Percentiles rank a stretch among this genome's conserved stretches.
Evolutionary conservation across 495 filamentous ascomycete genomes (phyloP).

Genomic region (Glonium stellatum): DNA sequence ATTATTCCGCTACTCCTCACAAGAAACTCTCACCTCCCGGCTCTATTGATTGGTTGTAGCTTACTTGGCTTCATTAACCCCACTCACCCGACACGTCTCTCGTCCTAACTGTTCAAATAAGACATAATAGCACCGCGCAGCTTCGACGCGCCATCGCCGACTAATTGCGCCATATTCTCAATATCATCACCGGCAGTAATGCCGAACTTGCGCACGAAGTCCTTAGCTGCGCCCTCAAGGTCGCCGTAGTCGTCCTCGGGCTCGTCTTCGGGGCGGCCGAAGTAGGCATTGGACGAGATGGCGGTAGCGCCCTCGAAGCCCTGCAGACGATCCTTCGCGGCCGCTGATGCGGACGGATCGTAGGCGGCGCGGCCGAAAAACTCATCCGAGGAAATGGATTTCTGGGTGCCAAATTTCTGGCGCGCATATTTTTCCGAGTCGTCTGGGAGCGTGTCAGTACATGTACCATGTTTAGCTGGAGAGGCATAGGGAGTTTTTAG

Average conservation of each 20-base stretch:
- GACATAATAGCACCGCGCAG: slow-evolving; percentile 82
- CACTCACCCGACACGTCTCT: background rate
- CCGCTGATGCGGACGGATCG: slow-evolving; percentile 70
- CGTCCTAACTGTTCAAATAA: slow-evolving; percentile 63
- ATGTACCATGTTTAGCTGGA: background rate
- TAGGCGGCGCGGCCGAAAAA: slow-evolving; percentile 90
- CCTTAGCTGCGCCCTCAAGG: slow-evolving; percentile 83
- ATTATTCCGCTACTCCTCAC: too few species aligned
- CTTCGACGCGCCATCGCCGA: slow-evolving; percentile 77
- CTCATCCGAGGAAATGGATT: slow-evolving; percentile 95
- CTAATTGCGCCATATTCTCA: slow-evolving; percentile 71
- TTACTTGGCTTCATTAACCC: background rate
- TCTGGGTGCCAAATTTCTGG: slow-evolving; percentile 81
- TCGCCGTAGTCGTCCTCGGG: slow-evolving; percentile 67
- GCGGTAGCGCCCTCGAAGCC: slow-evolving; percentile 87
- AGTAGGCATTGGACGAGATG: slow-evolving; percentile 95
- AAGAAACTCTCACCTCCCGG: too few species aligned
- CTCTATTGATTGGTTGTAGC: too few species aligned
- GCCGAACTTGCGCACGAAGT: slow-evolving; percentile 89
- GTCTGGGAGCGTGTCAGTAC: slow-evolving; percentile 39
- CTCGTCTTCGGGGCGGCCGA: slow-evolving; percentile 79
- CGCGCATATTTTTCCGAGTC: slow-evolving; percentile 69
- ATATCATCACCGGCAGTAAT: slow-evolving; percentile 92
- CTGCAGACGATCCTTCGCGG: slow-evolving; percentile 72
- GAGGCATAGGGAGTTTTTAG: background rate